Percentiles rank a stretch among this genome's conserved stretches.
Evolutionary conservation across 2,329 filamentous ascomycete genomes (phyloP).

Genomic region (Apiospora aurea): DNA sequence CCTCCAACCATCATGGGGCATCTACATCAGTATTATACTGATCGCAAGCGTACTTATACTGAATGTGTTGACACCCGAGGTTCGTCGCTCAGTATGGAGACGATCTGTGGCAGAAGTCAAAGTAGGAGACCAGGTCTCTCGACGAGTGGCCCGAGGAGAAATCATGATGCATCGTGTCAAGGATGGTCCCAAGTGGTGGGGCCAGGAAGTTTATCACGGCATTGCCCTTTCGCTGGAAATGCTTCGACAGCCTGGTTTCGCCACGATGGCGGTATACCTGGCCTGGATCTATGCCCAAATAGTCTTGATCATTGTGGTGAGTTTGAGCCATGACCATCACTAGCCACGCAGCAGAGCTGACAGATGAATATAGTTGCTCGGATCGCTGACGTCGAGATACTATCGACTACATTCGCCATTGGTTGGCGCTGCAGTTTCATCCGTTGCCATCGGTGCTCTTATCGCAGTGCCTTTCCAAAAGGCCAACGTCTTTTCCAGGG

Average conservation of each 20-base stretch:
- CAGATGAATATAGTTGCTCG: constrained; percentile 59
- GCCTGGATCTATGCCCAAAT: constrained; percentile 82
- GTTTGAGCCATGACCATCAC: constrained; percentile 23
- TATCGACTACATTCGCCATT: constrained; percentile 70
- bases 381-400: constrained; percentile 72
- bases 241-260: constrained; percentile 76
- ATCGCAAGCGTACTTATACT: constrained; percentile 70
- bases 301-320: constrained; percentile 70
- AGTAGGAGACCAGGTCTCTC: constrained; percentile 58
- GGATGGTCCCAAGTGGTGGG: constrained; percentile 78
- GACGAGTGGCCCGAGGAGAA: constrained; percentile 73
- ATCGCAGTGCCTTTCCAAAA: constrained; percentile 77
- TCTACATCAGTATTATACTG: constrained; percentile 75
- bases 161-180: constrained; percentile 78
- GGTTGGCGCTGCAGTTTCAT: constrained; percentile 71
- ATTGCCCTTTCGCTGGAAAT: constrained; percentile 71
- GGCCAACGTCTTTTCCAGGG: constrained; percentile 71
- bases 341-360: not conserved
- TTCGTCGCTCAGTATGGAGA: constrained; percentile 72
- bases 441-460: constrained; percentile 72
- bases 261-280: constrained; percentile 74
- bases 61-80: constrained; percentile 76
- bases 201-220: constrained; percentile 77
- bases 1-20: constrained; percentile 73
- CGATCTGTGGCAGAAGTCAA: constrained; percentile 72